Evolutionary conservation across 1,284 basidiomycete genomes (phyloP).

Genomic region (Leccinum brunneo-olivaceum): DNA sequence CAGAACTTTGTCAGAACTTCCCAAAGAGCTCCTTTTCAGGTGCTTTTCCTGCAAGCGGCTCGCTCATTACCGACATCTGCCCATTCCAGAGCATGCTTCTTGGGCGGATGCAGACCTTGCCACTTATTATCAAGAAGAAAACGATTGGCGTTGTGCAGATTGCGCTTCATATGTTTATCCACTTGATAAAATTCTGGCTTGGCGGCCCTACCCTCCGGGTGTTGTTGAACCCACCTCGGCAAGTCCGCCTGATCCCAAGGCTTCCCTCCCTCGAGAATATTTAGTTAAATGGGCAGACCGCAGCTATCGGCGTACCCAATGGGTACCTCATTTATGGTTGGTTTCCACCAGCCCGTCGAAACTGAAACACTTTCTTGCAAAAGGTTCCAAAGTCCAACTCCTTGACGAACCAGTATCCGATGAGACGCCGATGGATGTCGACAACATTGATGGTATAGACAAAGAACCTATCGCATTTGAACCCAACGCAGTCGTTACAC

Average conservation of each 20-base stretch:
- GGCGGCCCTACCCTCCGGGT: conserved; percentile 71
- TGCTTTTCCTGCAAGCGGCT: conserved; percentile 76
- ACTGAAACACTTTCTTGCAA: conserved; percentile 70
- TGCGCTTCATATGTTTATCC: conserved; percentile 68
- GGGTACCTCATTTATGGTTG: conserved; percentile 91
- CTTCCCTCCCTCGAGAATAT: conserved; percentile 74
- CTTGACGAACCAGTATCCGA: conserved; percentile 41
- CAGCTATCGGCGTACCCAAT: conserved; percentile 71
- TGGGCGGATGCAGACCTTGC: conserved; percentile 46
- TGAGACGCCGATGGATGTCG: conserved; percentile 27
- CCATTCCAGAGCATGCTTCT: conserved; percentile 36
- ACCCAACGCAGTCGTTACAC: conserved; percentile 31
- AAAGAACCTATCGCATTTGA: conserved; percentile 30
- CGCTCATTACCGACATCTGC: conserved; percentile 74
- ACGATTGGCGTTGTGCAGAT: conserved; percentile 73
- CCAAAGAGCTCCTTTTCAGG: conserved; percentile 60
- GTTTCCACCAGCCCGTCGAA: conserved; percentile 53
- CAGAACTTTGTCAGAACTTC: conserved; percentile 15
- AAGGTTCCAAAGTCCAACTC: conserved; percentile 66
- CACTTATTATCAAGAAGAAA: conserved; percentile 53
- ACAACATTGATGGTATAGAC: conserved; percentile 30
- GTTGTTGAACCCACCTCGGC: conserved; percentile 45
- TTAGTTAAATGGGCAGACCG: conserved; percentile 81
- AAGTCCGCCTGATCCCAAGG: conserved; percentile 50
- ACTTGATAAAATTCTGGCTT: conserved; percentile 87